These are phyloP conservation scores for Heimioporus retisporus DNA, from an alignment of 1,284 basidiomycete species.

Conservation along the genomic window DNA sequence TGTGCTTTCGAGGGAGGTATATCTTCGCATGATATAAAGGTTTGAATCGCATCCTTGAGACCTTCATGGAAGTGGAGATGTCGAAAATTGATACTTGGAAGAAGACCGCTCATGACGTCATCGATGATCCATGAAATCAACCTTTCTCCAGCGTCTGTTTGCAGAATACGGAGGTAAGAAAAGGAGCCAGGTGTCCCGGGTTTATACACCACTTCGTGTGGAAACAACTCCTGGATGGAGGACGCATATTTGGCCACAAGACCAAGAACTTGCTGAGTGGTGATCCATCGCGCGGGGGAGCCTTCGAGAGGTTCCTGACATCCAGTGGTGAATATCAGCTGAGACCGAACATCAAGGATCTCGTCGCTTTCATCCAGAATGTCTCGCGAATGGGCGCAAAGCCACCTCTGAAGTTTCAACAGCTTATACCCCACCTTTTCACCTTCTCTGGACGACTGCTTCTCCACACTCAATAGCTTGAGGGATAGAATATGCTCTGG, in stretches of 20 bases:
- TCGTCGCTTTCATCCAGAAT: not conserved
- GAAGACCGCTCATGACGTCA: slow-evolving; percentile 36
- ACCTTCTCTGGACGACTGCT: not conserved
- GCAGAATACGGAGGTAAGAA: slow-evolving; percentile 46
- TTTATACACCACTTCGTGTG: slow-evolving; percentile 24
- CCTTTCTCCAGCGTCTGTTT: slow-evolving; percentile 26
- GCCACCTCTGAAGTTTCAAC: not conserved
- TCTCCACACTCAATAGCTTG: not conserved
- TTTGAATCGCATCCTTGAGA: slow-evolving; percentile 24
- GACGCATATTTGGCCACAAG: not conserved
- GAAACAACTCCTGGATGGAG: not conserved
- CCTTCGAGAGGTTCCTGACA: not conserved
- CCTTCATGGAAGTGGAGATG: slow-evolving; percentile 25
- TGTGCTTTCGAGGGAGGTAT: slow-evolving; percentile 29
- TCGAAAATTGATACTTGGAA: slow-evolving; percentile 29
- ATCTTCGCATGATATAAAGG: slow-evolving; percentile 31
- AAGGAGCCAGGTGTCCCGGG: slow-evolving; percentile 32
- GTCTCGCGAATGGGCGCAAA: not conserved
- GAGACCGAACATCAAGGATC: not conserved
- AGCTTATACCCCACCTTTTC: not conserved
- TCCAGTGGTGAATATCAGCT: not conserved
- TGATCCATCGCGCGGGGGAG: not conserved
- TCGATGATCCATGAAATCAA: slow-evolving; percentile 32
- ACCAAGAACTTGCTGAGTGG: not conserved
- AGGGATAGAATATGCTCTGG: not conserved